Base-by-base conservation (phyloP, 441 rosid species). In the Capsella rubella region DNA sequence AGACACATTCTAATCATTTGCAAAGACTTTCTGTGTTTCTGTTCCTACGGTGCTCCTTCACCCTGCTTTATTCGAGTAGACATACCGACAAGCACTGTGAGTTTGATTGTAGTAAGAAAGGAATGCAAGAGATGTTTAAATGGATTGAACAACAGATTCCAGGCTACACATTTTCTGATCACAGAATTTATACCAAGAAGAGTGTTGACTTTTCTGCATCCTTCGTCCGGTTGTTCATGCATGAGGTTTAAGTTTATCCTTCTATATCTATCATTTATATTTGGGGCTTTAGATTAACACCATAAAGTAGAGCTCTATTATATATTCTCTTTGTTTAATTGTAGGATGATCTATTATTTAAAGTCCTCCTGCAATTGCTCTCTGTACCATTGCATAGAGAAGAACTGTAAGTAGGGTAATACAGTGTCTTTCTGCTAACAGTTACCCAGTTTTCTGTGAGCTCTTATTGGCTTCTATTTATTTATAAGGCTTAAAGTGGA, bases 271-370 rank as follows among this genome's bases (percentile, higher is more conserved):
- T 56, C 40, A 54, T 68, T 21, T 7, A 40, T 21, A 11, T 57
- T 42, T 47, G 16, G 29, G 54, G 25, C 15, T 64, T 76, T 31
- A 12, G 43, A 4, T 57, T 21, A 47, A 21, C 7, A 57, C 59
- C 67, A 28, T 71, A 18, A 53, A 52, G 10, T 59, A 43, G 51
- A 72, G 46, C 12, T 53, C 16, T 60, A 29, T 14, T 27, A 32
- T 21, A 54, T 34, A 49, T 29, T 32, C 70, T 50, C 31, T 74
- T 46, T 73, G 3, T 76, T 65, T 45, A 71, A 72, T 15, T 83
- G 74, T 75, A 95, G 99, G 99, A 92, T 71, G 98, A 92, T 74
- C 18, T 89, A 29, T 78, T 95, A 74, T 92, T 95, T 81, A 85
- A 84, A 79, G 82, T 95, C 82, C 97, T 95, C 57, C 73, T 92